Evolutionary conservation across 371 early-diverging fungal species (phyloP).

Genomic region (Mucor irregularis): DNA sequence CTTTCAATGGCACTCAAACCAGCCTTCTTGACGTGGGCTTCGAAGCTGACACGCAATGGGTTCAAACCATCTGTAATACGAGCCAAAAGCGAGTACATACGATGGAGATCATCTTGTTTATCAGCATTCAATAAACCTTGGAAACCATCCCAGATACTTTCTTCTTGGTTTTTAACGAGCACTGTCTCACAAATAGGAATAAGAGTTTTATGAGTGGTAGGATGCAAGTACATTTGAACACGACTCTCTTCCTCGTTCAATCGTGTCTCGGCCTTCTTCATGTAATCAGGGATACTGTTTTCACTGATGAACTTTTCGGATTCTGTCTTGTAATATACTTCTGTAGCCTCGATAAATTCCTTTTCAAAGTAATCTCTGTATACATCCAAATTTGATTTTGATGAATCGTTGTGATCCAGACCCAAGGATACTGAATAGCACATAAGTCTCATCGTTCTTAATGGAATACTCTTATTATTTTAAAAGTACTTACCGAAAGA

Average conservation of each 20-base stretch:
- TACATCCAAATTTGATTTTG: constrained; percentile 81
- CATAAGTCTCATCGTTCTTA: too few relatives aligned
- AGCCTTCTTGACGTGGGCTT: constrained; percentile 79
- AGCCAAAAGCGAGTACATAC: constrained; percentile 81
- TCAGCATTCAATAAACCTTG: constrained; percentile 82
- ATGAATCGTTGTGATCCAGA: constrained; percentile 79
- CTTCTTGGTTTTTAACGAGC: constrained; percentile 81
- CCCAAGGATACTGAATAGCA: constrained; percentile 71
- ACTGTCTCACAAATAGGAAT: constrained; percentile 81
- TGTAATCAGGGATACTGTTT: constrained; percentile 89
- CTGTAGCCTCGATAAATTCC: constrained; percentile 79
- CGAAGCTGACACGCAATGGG: constrained; percentile 78
- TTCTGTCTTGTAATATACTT: constrained; percentile 84
- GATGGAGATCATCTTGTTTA: constrained; percentile 81
- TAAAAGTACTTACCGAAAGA: constrained; percentile 77
- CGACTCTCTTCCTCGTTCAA: constrained; percentile 89
- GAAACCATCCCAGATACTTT: constrained; percentile 86
- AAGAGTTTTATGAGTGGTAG: constrained; percentile 75
- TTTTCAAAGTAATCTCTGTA: constrained; percentile 84
- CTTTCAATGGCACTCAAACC: constrained; percentile 84
- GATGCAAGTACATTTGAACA: constrained; percentile 85
- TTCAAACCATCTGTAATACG: constrained; percentile 84
- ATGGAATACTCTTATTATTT: neutral
- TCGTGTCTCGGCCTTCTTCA: constrained; percentile 89
- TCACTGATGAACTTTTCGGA: constrained; percentile 83